Evolutionary conservation across 495 filamentous ascomycete species (phyloP).

Genomic region (Neurospora sp.): DNA sequence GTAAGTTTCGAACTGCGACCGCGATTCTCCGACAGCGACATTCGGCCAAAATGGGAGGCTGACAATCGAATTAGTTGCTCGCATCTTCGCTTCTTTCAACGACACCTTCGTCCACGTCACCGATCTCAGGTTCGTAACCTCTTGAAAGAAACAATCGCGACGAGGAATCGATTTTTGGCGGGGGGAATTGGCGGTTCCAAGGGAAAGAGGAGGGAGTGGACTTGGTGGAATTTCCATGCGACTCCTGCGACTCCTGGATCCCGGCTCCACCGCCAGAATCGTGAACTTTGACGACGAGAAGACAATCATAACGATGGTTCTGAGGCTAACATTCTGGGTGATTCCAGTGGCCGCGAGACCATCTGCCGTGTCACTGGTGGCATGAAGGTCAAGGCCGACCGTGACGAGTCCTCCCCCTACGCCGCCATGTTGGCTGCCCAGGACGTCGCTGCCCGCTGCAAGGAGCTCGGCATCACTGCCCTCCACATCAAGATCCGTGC

Average conservation of each 20-base stretch:
- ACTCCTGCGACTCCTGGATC: constrained; percentile 10
- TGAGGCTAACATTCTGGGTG: constrained; percentile 55
- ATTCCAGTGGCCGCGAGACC: constrained; percentile 96
- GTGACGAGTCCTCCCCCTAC: constrained; percentile 99
- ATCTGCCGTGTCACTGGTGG: constrained; percentile 98
- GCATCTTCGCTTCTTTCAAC: constrained; percentile 99
- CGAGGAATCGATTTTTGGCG: background rate
- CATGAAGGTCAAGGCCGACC: constrained; percentile 99
- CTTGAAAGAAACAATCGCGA: constrained; percentile 12
- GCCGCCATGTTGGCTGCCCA: constrained; percentile 99
- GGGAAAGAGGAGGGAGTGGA: constrained; percentile 1
- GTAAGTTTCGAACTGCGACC: constrained; percentile 5
- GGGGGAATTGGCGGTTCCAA: background rate
- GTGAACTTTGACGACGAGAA: constrained; percentile 9
- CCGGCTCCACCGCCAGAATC: constrained; percentile 10
- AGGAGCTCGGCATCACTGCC: constrained; percentile 97
- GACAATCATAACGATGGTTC: constrained; percentile 15
- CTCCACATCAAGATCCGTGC: constrained; percentile 99
- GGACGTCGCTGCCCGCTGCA: constrained; percentile 90
- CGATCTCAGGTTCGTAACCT: constrained; percentile 80
- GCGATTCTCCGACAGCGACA: background rate
- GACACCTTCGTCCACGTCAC: constrained; percentile 99
- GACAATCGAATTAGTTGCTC: constrained; percentile 52
- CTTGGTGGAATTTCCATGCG: constrained; percentile 1
- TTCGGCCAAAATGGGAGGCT: background rate